A percentile compares a stretch with the other conserved stretches of the same genome.
Conservation (phyloP, 345 rosid species). For the Pugionium cornutum region DNA sequence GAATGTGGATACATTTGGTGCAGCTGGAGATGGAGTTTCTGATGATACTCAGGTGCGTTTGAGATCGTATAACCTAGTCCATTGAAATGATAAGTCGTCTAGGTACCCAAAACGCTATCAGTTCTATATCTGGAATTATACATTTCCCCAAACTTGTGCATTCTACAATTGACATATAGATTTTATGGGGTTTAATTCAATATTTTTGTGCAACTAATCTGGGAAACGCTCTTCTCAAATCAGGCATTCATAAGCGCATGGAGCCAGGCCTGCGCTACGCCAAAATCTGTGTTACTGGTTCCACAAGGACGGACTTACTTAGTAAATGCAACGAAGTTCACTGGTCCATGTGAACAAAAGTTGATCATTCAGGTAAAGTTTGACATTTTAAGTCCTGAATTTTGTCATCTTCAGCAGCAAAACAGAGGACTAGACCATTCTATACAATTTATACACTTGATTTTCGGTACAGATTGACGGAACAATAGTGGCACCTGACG, state of each 20-base stretch:
- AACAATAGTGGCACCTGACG: conserved; percentile 85
- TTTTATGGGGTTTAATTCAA: neutral
- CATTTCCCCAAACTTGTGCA: conserved; percentile 3
- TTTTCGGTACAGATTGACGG: conserved; percentile 74
- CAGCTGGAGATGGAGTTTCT: conserved; percentile 88
- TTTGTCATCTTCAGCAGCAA: conserved; percentile 1
- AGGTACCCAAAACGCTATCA: neutral
- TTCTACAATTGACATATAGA: neutral
- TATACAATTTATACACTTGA: conserved; percentile 10
- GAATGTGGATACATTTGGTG: conserved; percentile 92
- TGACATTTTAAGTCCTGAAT: neutral
- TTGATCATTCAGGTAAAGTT: conserved; percentile 73
- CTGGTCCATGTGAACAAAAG: conserved; percentile 81
- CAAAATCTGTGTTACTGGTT: conserved; percentile 71
- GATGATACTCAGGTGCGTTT: conserved; percentile 88
- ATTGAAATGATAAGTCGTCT: conserved; percentile 7
- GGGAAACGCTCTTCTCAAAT: conserved; percentile 26
- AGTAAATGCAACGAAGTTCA: conserved; percentile 86
- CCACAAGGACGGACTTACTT: conserved; percentile 71
- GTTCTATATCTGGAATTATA: neutral
- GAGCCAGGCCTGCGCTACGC: conserved; percentile 65
- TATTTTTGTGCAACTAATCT: conserved; percentile 6
- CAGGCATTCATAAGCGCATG: conserved; percentile 89
- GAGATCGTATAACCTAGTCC: conserved; percentile 9
- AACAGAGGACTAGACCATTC: conserved; percentile 2